Conservation (phyloP, 768 basidiomycete genomes). For the Leccinum olivaceopallidum region DNA sequence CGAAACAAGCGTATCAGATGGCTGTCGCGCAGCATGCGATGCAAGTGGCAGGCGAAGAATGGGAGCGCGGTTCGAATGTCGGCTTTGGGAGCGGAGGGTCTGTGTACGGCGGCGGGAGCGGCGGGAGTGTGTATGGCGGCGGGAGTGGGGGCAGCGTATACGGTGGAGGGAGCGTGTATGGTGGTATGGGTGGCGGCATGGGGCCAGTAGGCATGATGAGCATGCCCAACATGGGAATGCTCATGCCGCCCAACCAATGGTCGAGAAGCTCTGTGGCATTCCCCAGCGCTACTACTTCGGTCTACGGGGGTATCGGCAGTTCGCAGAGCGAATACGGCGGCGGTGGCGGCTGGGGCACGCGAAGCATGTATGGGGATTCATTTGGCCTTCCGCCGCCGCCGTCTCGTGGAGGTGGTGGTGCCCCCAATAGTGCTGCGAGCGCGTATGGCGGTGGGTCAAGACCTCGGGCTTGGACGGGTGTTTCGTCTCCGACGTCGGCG, state of each 20-base stretch:
- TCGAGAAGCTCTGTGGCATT: constrained; percentile 49
- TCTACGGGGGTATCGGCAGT: constrained; percentile 55
- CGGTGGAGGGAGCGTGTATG: constrained; percentile 48
- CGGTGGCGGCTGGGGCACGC: constrained; percentile 49
- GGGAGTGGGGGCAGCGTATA: constrained; percentile 34
- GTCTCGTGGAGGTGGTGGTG: constrained; percentile 16
- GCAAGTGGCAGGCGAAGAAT: constrained; percentile 86
- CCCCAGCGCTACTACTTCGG: constrained; percentile 48
- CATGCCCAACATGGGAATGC: constrained; percentile 40
- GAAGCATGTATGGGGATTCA: constrained; percentile 71
- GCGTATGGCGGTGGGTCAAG: constrained; percentile 25
- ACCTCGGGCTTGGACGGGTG: constrained; percentile 37
- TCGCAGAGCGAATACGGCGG: constrained; percentile 69
- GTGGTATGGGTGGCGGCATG: constrained; percentile 38
- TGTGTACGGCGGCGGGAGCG: constrained; percentile 37
- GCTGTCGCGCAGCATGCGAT: constrained; percentile 90
- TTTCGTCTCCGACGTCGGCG: constrained; percentile 19
- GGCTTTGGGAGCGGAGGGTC: constrained; percentile 42
- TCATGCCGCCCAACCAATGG: constrained; percentile 41
- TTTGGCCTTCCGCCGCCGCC: constrained; percentile 43
- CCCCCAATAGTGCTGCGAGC: constrained; percentile 18
- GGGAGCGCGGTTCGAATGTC: constrained; percentile 75
- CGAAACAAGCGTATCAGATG: constrained; percentile 89
- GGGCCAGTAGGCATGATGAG: constrained; percentile 42
- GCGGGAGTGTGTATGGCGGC: constrained; percentile 51